These are phyloP conservation scores for Aspergillus ibericus DNA, from an alignment of 2,329 filamentous ascomycete genomes.

Conservation along the genomic window DNA sequence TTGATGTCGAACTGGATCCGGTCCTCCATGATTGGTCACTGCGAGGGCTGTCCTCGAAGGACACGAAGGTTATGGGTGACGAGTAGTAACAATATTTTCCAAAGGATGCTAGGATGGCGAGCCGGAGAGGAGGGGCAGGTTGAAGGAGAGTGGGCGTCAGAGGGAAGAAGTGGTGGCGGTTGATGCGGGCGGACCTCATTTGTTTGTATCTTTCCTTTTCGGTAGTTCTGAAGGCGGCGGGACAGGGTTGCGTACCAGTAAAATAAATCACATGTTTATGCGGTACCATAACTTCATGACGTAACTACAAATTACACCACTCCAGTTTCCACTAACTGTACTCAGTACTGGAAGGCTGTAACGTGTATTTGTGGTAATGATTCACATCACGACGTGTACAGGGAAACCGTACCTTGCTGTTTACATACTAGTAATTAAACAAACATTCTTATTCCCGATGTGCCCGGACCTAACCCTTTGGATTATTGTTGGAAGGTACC, in stretches of 20 bases:
- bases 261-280: background rate
- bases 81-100: background rate
- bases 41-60: conserved; percentile 19
- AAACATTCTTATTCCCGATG: background rate
- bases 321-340: background rate
- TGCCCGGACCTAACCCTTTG: background rate
- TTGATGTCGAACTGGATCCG: conserved; percentile 88
- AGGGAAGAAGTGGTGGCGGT: conserved; percentile 1
- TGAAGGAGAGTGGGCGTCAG: conserved; percentile 18
- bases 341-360: background rate
- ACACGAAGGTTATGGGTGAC: conserved; percentile 1
- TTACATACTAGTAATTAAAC: background rate
- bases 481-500: background rate
- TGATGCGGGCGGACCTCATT: conserved; percentile 17
- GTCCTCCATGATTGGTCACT: conserved; percentile 59
- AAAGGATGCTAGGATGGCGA: background rate
- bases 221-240: conserved; percentile 8
- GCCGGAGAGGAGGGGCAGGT: conserved; percentile 10
- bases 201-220: conserved; percentile 35
- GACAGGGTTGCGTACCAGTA: background rate
- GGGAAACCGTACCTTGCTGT: background rate
- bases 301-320: background rate
- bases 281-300: background rate
- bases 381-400: background rate
- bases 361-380: background rate